These are phyloP conservation scores for Chalciporus pseudorubinellus DNA, from an alignment of 768 basidiomycete genomes.

Conservation along the genomic window DNA sequence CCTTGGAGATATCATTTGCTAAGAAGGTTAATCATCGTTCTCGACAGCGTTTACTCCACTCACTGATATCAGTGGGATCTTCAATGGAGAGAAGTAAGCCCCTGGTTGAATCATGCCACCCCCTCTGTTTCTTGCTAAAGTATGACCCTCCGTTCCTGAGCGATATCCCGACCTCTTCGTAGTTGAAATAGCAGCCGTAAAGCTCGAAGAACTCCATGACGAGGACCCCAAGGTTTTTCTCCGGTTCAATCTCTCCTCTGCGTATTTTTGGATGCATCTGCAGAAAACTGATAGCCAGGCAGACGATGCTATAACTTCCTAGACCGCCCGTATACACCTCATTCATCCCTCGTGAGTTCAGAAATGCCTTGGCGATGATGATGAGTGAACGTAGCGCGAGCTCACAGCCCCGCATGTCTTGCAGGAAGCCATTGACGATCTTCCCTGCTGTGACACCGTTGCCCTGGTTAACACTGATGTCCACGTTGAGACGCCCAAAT, in stretches of 20 bases:
- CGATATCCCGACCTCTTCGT: conserved; percentile 85
- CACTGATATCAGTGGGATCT: conserved; percentile 88
- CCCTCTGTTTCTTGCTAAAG: conserved; percentile 75
- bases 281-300: conserved; percentile 88
- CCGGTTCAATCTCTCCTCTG: conserved; percentile 80
- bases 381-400: conserved; percentile 82
- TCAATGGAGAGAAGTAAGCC: conserved; percentile 76
- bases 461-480: conserved; percentile 90
- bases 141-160: conserved; percentile 86
- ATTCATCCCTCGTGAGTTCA: conserved; percentile 89
- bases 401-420: conserved; percentile 50
- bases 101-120: conserved; percentile 70
- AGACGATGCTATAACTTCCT: conserved; percentile 93
- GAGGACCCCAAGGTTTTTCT: conserved; percentile 88
- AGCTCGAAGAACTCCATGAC: conserved; percentile 97
- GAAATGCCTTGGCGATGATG: conserved; percentile 86
- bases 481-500: conserved; percentile 81
- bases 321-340: conserved; percentile 97
- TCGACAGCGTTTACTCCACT: conserved; percentile 32
- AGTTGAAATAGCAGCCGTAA: conserved; percentile 91
- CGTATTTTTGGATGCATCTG: conserved; percentile 98
- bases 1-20: conserved; percentile 94
- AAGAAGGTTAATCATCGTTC: conserved; percentile 5
- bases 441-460: conserved; percentile 78
- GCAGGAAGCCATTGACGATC: conserved; percentile 78